Conservation (phyloP, 495 filamentous ascomycete species). For the Peziza echinospora region DNA sequence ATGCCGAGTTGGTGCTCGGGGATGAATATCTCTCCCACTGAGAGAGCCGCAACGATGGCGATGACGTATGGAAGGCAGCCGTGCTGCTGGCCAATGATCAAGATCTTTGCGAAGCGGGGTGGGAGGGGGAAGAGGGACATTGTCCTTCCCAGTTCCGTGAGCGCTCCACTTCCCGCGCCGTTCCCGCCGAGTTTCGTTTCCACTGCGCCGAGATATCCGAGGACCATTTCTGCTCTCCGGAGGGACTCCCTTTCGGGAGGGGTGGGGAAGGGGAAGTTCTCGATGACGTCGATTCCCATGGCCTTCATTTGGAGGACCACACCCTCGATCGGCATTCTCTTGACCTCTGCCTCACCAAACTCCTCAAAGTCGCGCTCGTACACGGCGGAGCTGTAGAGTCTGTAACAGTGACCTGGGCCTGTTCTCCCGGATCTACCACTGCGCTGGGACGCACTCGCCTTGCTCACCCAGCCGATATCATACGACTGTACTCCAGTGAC, state of each 20-base stretch:
- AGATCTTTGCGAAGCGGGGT: constrained; percentile 75
- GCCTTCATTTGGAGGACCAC: constrained; percentile 88
- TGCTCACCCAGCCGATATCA: constrained; percentile 89
- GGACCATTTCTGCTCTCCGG: constrained; percentile 63
- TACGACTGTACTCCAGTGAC: constrained; percentile 84
- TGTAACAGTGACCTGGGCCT: constrained; percentile 87
- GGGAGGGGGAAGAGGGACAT: constrained; percentile 77
- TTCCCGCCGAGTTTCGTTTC: neutral
- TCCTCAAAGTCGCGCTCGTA: constrained; percentile 80
- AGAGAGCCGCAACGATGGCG: constrained; percentile 69
- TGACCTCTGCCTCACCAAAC: constrained; percentile 70
- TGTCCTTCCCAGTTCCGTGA: constrained; percentile 37
- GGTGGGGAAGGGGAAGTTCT: constrained; percentile 96
- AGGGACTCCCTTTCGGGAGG: constrained; percentile 63
- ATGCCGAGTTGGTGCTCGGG: constrained; percentile 57
- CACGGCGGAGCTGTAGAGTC: constrained; percentile 79
- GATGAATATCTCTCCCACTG: constrained; percentile 75
- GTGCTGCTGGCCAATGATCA: constrained; percentile 67
- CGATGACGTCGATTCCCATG: constrained; percentile 77
- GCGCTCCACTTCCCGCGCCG: constrained; percentile 2
- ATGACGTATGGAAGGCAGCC: constrained; percentile 70
- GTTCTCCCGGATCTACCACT: constrained; percentile 89
- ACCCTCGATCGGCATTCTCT: constrained; percentile 77
- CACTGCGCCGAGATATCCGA: constrained; percentile 51
- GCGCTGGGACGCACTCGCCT: constrained; percentile 83